Evolutionary conservation across 176 grass and related monocot genomes (phyloP), one percentile per base, ranked within the genome.

Genomic region (Carex kokanica): DNA sequence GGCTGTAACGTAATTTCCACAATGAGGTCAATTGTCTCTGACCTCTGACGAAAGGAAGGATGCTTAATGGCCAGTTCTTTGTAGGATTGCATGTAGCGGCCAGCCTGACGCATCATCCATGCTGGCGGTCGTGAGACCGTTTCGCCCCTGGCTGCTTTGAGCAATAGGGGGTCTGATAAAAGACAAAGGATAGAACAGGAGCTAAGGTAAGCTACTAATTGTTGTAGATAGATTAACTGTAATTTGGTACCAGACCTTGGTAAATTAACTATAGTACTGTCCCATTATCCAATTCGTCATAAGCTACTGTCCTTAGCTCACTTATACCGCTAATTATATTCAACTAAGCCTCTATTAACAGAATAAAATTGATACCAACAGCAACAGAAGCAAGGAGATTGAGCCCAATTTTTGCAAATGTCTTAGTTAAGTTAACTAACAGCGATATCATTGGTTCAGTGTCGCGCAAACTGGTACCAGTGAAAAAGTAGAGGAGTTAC

Each of bases 71-170:
- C 93, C 60, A 98, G 89, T 38, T 94, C 90, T 89, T 91, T 88
- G 88, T 98, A 98, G 75, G 78, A 88, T 84, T 88, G 79, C 96
- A 98, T 98, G 88, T 98, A 98, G 61, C 96, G 91, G 53, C 96
- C 91, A 23, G 96, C 96, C 90, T 98, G 96, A 83, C 96, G 88
- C 96, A 98, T 95, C 96, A 98, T 98, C 96, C 96, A 98, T 43
- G 96, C 91, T 38, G 96, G 96, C 15, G 96, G 93, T 34, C 96
- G 84, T 58, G 73, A 79, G 32, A 93, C 83, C 5, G 85, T 41
- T 84, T 93, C 87, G 9, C 93, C 95, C 90, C 80, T 91, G 56
- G 96, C 93, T 21, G 93, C 93, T 67, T 89, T 92, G 56, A 98
- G 77, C 79, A 98, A 86, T 49, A 98, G 82, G 34, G 93, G 93